Base-by-base conservation (phyloP, 768 basidiomycete genomes). In the Suillus decipiens region DNA sequence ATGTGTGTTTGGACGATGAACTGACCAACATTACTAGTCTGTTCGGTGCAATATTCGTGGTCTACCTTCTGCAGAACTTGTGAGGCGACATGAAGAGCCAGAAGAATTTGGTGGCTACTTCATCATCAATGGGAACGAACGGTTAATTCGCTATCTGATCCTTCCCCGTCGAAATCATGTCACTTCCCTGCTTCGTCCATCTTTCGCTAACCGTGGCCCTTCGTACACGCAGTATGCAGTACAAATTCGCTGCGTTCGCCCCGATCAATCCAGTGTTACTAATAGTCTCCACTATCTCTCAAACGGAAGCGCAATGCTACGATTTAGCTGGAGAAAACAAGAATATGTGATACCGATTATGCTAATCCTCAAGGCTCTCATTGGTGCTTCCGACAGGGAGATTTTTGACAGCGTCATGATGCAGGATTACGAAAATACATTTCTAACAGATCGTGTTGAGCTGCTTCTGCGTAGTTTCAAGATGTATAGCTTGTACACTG, bases 71-170 rank as follows among this genome's bases (percentile, higher is more conserved):
- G 84, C 90, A 10, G 90, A 94, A 53, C 88, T 99, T 51, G 94
- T 99, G 61, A 79, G 81, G 61, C 89, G 89, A 65, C 91, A 96
- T 73, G 97, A 99, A 82, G 97, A 99, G 71, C 89, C 97, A 1
- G 95, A 97, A 78, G 97, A 99, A 76, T 98, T 98, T 71, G 97
- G 97, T 59, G 97, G 96, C 34, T 99, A 99, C 78, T 99, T 99
- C 73, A 86, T 99, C 72, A 88, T 99, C 76, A 99, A 99, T 75
- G 97, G 97, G 65, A 99, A 98, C 77, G 97, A 99, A 78, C 94
- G 95, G 78, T 86, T 99, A 66, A 96, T 99, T 68, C 94, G 97
- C 66, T 98, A 95, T 78, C 88, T 99, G 73, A 95, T 99, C 71
- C 84, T 99, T 43, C 96, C 96, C 14, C 90, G 97, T 33, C 86